Evolutionary conservation across 257 asterid species (phyloP).

Genomic region (Rhazya stricta): DNA sequence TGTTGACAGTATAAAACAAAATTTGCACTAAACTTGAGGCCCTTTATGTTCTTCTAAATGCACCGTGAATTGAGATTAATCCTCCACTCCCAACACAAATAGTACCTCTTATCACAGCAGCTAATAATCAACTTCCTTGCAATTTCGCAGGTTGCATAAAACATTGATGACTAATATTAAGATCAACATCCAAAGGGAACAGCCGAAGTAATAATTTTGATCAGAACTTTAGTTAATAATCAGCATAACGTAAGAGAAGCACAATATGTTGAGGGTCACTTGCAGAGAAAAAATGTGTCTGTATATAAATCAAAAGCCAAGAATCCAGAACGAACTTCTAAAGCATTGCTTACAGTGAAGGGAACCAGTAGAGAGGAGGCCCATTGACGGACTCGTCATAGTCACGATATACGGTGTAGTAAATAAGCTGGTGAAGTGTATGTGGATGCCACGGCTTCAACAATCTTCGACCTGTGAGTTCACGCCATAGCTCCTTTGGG

Average conservation of each 20-base stretch:
- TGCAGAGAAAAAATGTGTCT: not conserved
- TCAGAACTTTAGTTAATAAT: not conserved
- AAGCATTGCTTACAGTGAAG: conserved; percentile 50
- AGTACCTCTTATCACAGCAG: not conserved
- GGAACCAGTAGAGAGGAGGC: conserved; percentile 84
- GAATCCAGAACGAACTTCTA: not conserved
- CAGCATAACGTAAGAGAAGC: not conserved
- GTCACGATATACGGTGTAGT: conserved; percentile 49
- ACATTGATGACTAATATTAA: not conserved
- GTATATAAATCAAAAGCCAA: not conserved
- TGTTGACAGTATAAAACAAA: too few relatives aligned
- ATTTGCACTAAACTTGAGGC: not conserved
- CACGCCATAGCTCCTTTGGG: conserved; percentile 50
- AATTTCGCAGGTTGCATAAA: not conserved
- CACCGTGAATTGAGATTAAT: not conserved
- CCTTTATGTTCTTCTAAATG: not conserved
- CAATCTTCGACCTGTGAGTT: conserved; percentile 42
- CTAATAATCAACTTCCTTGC: not conserved
- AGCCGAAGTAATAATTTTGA: not conserved
- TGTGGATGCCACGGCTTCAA: conserved; percentile 75
- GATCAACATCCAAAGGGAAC: not conserved
- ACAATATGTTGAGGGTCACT: not conserved
- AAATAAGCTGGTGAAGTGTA: conserved; percentile 63
- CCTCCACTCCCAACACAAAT: not conserved
- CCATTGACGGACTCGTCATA: conserved; percentile 50